Conservation (phyloP, 208 protist genomes). For the Wallacemonas sp. region DNA sequence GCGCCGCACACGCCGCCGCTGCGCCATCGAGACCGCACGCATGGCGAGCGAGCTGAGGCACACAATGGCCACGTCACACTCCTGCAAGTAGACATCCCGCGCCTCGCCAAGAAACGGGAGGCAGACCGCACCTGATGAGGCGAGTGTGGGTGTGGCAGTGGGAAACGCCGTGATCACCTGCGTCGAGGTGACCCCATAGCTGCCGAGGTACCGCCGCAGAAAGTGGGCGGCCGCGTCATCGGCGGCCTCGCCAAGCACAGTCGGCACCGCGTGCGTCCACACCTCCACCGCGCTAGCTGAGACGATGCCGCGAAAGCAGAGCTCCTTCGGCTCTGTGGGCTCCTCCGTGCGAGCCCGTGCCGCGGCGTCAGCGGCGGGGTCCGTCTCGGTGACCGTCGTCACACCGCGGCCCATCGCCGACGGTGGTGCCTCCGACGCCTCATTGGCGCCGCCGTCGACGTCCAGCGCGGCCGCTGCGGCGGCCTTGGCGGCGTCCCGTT, state of each 20-base stretch:
- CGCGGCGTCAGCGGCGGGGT: conserved; percentile 3
- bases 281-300: conserved; percentile 61
- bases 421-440: not conserved
- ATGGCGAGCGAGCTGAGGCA: conserved; percentile 48
- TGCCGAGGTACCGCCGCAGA: conserved; percentile 35
- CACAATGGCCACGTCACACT: conserved; percentile 66
- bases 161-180: conserved; percentile 7
- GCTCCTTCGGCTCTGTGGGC: conserved; percentile 8
- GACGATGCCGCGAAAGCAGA: conserved; percentile 48
- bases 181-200: conserved; percentile 19
- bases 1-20: conserved; percentile 1
- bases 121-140: not conserved
- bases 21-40: not conserved
- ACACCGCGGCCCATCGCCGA: conserved; percentile 2
- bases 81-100: conserved; percentile 22
- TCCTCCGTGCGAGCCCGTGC: not conserved
- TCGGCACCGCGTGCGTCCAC: conserved; percentile 75
- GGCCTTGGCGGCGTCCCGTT: conserved; percentile 11
- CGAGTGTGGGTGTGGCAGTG: not conserved
- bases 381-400: not conserved
- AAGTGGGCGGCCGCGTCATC: conserved; percentile 63
- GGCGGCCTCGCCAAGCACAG: conserved; percentile 29
- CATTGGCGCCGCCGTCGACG: conserved; percentile 9
- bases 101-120: conserved; percentile 30
- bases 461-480: conserved; percentile 16